These are phyloP conservation scores for Suillus lakei DNA, from an alignment of 768 basidiomycete species.

Conservation along the genomic window DNA sequence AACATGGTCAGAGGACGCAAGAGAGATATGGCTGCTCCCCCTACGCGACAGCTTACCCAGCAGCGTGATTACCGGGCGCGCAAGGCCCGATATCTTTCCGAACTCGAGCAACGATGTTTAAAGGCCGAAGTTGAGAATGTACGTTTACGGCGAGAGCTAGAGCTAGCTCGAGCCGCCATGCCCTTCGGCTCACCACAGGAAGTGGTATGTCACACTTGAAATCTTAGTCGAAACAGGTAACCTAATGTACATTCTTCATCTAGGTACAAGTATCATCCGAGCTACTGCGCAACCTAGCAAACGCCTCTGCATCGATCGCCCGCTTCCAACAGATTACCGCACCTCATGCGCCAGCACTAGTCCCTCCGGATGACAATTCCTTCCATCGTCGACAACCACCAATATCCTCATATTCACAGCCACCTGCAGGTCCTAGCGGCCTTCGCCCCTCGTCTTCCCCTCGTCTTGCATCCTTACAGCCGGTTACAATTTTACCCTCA, in stretches of 20 bases:
- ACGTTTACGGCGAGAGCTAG: slow-evolving; percentile 53
- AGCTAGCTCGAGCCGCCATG: slow-evolving; percentile 46
- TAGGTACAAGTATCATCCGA: slow-evolving; percentile 60
- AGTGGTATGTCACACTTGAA: slow-evolving; percentile 28
- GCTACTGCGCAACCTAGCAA: slow-evolving; percentile 51
- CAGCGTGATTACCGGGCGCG: slow-evolving; percentile 71
- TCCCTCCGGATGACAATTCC: slow-evolving; percentile 8
- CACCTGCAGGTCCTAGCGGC: slow-evolving; percentile 14
- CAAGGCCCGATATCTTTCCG: slow-evolving; percentile 58
- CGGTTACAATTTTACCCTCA: neutral
- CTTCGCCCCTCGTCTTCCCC: slow-evolving; percentile 35
- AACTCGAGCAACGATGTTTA: slow-evolving; percentile 59
- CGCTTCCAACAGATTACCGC: slow-evolving; percentile 57
- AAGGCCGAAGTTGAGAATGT: slow-evolving; percentile 59
- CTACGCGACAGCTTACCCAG: slow-evolving; percentile 60
- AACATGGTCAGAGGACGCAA: slow-evolving; percentile 68
- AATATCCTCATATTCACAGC: slow-evolving; percentile 13
- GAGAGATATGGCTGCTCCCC: slow-evolving; percentile 64
- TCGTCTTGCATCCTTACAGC: slow-evolving; percentile 24
- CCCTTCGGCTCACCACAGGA: slow-evolving; percentile 31
- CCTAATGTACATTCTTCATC: slow-evolving; percentile 12
- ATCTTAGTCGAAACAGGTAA: neutral
- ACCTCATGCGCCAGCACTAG: slow-evolving; percentile 31
- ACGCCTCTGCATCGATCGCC: slow-evolving; percentile 52
- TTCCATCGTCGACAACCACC: neutral